Evolutionary conservation across 1,139 yeast species (phyloP), one percentile per base, ranked within the genome.

Genomic region (Suhomyces guaymorum): DNA sequence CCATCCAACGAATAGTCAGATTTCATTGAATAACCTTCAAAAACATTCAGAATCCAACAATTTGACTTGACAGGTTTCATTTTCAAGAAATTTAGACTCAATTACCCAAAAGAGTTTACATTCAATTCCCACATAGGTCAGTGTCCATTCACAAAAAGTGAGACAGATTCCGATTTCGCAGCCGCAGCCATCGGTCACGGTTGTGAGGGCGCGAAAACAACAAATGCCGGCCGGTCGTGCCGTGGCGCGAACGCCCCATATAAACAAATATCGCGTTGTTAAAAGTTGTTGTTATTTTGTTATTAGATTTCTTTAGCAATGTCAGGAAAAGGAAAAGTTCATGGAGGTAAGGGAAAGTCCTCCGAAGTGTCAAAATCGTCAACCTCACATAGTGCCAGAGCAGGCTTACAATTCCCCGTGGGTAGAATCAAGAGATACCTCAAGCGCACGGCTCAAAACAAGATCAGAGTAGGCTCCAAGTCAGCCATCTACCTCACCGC

Each of bases 401-500:
- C 98, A 18, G 98, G 98, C 17, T 75, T 92, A 57, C 97, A 88
- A 63, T 92, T 92, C 70, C 99, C 99, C 31, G 98, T 94, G 22
- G 99, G 99, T 36, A 88, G 99, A 78, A 89, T 92, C 55, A 89
- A 92, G 78, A 80, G 98, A 66, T 92, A 89, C 59, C 75, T 92
- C 66, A 92, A 92, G 73, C 82, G 76, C 61, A 83, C 82, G 44
- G 96, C 96, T 19, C 96, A 89, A 59, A 87, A 87, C 65, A 89
- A 87, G 60, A 83, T 89, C 54, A 82, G 99, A 63, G 97, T 92
- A 24, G 98, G 98, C 34, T 90, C 97, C 30, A 92, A 92, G 64
- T 94, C 97, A 32, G 97, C 98, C 47, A 92, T 92, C 49, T 92
- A 90, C 66, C 76, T 92, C 55, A 90, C 99, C 39, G 97, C 98